These are phyloP conservation scores for Metschnikowia baotianmanensis DNA, from an alignment of 805 yeast genomes.

Conservation along the genomic window DNA sequence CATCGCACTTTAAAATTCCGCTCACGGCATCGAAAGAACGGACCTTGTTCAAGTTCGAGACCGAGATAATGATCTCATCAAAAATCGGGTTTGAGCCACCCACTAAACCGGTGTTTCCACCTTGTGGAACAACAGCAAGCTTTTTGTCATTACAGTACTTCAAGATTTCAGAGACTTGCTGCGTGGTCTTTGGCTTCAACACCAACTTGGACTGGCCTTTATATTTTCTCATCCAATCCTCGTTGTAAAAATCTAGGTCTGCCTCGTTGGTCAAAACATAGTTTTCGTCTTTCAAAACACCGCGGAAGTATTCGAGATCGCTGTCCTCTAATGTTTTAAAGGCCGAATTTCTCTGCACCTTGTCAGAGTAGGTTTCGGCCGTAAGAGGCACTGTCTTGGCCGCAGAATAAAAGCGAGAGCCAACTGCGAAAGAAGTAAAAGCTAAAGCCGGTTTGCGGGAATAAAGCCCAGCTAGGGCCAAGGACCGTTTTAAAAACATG, in stretches of 20 bases:
- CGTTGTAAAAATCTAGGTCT: constrained; percentile 71
- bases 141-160: constrained; percentile 74
- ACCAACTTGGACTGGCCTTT: constrained; percentile 82
- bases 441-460: constrained; percentile 1
- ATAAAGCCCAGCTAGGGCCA: constrained; percentile 4
- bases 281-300: constrained; percentile 51
- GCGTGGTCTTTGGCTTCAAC: constrained; percentile 76
- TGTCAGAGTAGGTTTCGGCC: constrained; percentile 62
- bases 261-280: constrained; percentile 54
- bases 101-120: constrained; percentile 95
- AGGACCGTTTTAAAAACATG: constrained; percentile 2
- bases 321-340: constrained; percentile 52
- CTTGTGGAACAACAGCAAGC: constrained; percentile 91
- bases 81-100: constrained; percentile 93
- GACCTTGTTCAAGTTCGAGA: constrained; percentile 69
- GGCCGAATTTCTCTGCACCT: constrained; percentile 47
- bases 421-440: not conserved
- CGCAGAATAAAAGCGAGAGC: constrained; percentile 22
- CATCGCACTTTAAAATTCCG: constrained; percentile 85
- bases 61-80: constrained; percentile 79
- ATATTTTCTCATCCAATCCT: constrained; percentile 94
- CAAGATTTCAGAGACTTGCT: constrained; percentile 73
- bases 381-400: constrained; percentile 51
- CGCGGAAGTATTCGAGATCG: constrained; percentile 61
- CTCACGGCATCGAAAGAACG: constrained; percentile 78